A percentile compares a stretch with the other conserved stretches of the same genome.
phyloP scores from a whole-genome alignment of 306 rosid genomes.

The Vigna reflexopilosa region DNA sequence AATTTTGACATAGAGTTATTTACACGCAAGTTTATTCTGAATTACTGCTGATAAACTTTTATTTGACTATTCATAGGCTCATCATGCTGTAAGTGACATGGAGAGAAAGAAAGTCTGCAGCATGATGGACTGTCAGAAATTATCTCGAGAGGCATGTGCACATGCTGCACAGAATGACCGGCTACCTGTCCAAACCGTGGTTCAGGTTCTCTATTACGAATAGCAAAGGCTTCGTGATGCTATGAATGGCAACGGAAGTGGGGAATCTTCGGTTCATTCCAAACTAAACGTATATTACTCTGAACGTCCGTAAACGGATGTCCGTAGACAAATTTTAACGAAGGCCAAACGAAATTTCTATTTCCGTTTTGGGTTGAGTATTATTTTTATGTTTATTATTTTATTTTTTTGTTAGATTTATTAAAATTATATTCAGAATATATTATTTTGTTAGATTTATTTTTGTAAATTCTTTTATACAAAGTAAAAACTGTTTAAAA shows the following conservation, averaged over 20 bases:
- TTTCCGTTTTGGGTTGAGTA: no score
- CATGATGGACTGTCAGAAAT: slow-evolving; percentile 91
- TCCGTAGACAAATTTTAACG: no score
- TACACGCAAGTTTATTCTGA: not conserved
- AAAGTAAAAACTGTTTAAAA: no score
- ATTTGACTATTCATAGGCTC: slow-evolving; percentile 69
- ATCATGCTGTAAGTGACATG: slow-evolving; percentile 83
- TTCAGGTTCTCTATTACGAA: slow-evolving; percentile 88
- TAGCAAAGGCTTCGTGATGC: slow-evolving; percentile 89
- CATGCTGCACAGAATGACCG: slow-evolving; percentile 97
- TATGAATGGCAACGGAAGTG: slow-evolving; percentile 57
- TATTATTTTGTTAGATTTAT: no score
- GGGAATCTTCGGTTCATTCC: slow-evolving; percentile 54
- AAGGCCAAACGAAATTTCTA: no score
- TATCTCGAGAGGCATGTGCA: slow-evolving; percentile 92
- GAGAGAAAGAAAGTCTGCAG: slow-evolving; percentile 96
- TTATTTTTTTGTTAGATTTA: no score
- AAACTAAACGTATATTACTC: slow-evolving; percentile 57
- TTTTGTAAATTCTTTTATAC: no score
- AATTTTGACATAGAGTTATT: not conserved
- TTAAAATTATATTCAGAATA: no score
- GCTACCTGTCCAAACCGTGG: slow-evolving; percentile 93
- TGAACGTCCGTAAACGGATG: slow-evolving; percentile 20
- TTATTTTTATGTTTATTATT: no score
- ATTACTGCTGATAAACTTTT: slow-evolving; percentile 32